These are phyloP conservation scores for Tetrapisispora iriomotensis DNA, from an alignment of 805 yeast species.

Conservation along the genomic window DNA sequence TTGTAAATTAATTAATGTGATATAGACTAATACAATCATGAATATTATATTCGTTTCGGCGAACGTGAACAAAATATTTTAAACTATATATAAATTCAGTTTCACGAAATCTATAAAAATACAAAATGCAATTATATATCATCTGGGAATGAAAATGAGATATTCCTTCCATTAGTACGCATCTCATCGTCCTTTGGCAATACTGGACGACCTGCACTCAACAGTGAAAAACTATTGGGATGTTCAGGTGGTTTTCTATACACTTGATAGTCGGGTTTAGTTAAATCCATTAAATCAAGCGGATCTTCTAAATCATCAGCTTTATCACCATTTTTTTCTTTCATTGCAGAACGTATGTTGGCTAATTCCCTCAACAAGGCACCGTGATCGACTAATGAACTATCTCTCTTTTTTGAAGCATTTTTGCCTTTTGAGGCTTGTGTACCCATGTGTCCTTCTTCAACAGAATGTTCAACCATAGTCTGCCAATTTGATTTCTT, in stretches of 20 bases:
- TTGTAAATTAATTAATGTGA: slow-evolving; percentile 33
- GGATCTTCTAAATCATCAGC: not conserved
- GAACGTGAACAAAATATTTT: not conserved
- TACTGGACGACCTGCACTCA: slow-evolving; percentile 24
- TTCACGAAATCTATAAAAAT: not conserved
- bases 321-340: not conserved
- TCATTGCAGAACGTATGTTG: slow-evolving; percentile 17
- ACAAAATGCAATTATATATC: slow-evolving; percentile 14
- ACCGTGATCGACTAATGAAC: slow-evolving; percentile 22
- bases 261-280: slow-evolving; percentile 2
- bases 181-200: slow-evolving; percentile 26
- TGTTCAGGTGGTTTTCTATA: slow-evolving; percentile 5
- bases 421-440: slow-evolving; percentile 1
- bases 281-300: slow-evolving; percentile 2
- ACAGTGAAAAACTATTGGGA: slow-evolving; percentile 19
- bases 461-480: slow-evolving; percentile 43
- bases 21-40: slow-evolving; percentile 3
- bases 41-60: not conserved
- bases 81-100: not conserved
- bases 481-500: slow-evolving; percentile 52
- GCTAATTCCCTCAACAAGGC: slow-evolving; percentile 23
- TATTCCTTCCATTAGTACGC: slow-evolving; percentile 6
- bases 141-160: slow-evolving; percentile 25
- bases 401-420: slow-evolving; percentile 15
- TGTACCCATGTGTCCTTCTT: slow-evolving; percentile 11